A percentile compares a stretch with the other conserved stretches of the same genome.
Conservation (phyloP, 192 early-diverging fungal species). For the Tieghemiomyces parasiticus region DNA sequence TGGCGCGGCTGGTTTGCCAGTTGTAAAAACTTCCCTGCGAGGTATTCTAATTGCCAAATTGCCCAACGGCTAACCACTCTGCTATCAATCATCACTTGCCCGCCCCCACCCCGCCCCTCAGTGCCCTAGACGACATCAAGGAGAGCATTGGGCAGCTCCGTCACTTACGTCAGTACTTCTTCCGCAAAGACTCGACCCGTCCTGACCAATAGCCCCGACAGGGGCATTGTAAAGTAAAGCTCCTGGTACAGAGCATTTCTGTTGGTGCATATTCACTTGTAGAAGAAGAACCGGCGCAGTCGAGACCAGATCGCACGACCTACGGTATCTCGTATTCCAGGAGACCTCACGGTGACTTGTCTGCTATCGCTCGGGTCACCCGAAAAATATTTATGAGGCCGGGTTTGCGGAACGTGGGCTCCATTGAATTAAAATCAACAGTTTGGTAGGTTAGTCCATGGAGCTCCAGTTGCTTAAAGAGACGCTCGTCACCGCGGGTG, state of each 20-base stretch:
- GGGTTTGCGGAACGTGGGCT: not conserved
- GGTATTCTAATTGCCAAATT: too few relatives aligned
- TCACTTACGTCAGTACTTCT: constrained; percentile 51
- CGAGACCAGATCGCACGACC: too few relatives aligned
- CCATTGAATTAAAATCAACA: not conserved
- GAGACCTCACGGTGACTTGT: too few relatives aligned
- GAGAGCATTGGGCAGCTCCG: constrained; percentile 83
- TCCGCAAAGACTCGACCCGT: constrained; percentile 23
- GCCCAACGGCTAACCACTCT: too few relatives aligned
- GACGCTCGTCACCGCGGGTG: not conserved
- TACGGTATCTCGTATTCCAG: too few relatives aligned
- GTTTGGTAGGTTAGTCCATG: not conserved
- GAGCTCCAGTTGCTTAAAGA: not conserved
- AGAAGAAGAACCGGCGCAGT: too few relatives aligned
- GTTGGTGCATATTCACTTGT: not conserved
- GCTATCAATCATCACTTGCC: too few relatives aligned
- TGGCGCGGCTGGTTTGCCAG: too few relatives aligned
- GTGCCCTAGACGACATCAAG: constrained; percentile 84
- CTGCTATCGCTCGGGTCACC: too few relatives aligned
- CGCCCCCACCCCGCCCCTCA: too few relatives aligned
- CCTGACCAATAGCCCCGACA: not conserved
- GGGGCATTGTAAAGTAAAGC: not conserved
- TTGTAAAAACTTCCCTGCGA: too few relatives aligned
- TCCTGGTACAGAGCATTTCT: not conserved
- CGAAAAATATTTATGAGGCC: not conserved